A percentile compares a stretch with the other conserved stretches of the same genome.
These are phyloP conservation scores for Populus nigra DNA, from an alignment of 345 rosid species.

Conservation along the genomic window DNA sequence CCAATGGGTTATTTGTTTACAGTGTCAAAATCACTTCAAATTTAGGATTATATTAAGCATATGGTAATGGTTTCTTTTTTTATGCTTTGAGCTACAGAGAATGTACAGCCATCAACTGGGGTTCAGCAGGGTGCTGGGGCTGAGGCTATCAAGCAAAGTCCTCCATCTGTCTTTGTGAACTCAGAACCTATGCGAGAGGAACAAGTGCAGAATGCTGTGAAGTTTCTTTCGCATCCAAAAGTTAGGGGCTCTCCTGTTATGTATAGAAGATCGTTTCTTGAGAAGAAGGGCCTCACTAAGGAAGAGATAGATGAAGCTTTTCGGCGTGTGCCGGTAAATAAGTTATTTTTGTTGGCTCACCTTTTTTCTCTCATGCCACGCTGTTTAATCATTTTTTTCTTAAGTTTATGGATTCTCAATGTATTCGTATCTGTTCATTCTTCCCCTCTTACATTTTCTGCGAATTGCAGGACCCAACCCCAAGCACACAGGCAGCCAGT, in stretches of 20 bases:
- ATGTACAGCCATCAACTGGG: slow-evolving; percentile 41
- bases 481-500: slow-evolving; percentile 59
- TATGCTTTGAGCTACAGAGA: slow-evolving; percentile 38
- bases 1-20: not conserved
- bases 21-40: not conserved
- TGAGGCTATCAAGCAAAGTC: slow-evolving; percentile 43
- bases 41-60: not conserved
- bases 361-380: not conserved
- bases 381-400: not conserved
- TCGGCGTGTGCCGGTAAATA: slow-evolving; percentile 80
- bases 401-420: slow-evolving; percentile 3
- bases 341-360: not conserved
- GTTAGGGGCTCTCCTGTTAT: slow-evolving; percentile 90
- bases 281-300: slow-evolving; percentile 90
- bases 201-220: slow-evolving; percentile 89
- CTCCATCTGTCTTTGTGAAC: slow-evolving; percentile 75
- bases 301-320: slow-evolving; percentile 99
- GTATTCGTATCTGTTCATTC: not conserved
- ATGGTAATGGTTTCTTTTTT: not conserved
- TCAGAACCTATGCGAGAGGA: slow-evolving; percentile 91
- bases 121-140: slow-evolving; percentile 43
- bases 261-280: slow-evolving; percentile 89
- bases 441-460: slow-evolving; percentile 9
- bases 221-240: slow-evolving; percentile 91
- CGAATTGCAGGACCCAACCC: slow-evolving; percentile 67